Evolutionary conservation across 805 yeast species (phyloP).

Genomic region (Candida sakaeoensis): DNA sequence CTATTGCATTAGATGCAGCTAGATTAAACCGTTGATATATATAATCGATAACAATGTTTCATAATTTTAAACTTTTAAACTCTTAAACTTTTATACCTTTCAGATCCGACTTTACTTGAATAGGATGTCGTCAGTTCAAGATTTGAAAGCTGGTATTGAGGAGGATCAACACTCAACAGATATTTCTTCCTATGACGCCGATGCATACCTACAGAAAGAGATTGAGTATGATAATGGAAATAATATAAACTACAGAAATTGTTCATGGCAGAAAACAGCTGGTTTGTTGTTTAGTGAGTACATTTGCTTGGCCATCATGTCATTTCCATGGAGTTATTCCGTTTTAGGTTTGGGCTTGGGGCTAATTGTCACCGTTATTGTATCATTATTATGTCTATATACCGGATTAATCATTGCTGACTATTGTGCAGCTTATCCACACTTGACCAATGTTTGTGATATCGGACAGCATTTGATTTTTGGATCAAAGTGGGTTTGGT

Average conservation of each 20-base stretch:
- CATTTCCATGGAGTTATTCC: constrained; percentile 65
- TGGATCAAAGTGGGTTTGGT: constrained; percentile 51
- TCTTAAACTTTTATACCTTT: background rate
- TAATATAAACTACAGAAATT: constrained; percentile 45
- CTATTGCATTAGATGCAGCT: background rate
- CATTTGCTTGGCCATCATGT: constrained; percentile 59
- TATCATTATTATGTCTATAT: constrained; percentile 48
- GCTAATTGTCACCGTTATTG: constrained; percentile 48
- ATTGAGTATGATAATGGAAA: constrained; percentile 14
- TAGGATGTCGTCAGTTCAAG: constrained; percentile 3
- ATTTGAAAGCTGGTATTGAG: background rate
- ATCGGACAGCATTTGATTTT: constrained; percentile 57
- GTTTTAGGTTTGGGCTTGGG: constrained; percentile 60
- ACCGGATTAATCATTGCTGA: constrained; percentile 55
- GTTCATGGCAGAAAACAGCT: constrained; percentile 59
- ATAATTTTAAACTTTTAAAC: background rate
- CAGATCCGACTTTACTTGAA: no score
- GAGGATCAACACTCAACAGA: constrained; percentile 1
- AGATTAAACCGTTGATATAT: background rate
- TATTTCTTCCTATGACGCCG: constrained; percentile 10
- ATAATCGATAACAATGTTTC: background rate
- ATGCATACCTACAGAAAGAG: constrained; percentile 12
- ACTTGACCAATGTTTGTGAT: constrained; percentile 51
- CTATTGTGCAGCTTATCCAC: constrained; percentile 52
- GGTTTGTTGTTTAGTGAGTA: constrained; percentile 59